Conservation (phyloP, 305 asterid genomes). For the Fraxinus dipetala region DNA sequence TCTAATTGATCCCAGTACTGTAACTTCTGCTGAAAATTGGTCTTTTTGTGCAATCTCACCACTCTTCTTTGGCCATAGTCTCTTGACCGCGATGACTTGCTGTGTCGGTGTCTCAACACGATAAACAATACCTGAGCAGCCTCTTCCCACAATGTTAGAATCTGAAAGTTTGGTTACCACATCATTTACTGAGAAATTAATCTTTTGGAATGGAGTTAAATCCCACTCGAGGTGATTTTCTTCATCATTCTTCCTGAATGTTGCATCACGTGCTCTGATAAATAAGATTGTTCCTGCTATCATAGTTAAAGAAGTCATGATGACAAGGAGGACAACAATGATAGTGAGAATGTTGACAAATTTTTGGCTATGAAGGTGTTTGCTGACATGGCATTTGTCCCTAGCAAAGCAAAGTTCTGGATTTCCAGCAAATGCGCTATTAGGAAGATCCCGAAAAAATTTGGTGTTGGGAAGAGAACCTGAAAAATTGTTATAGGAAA, state of each 20-base stretch:
- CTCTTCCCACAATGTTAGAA: constrained; percentile 60
- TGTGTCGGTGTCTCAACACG: constrained; percentile 49
- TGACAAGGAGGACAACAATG: constrained; percentile 34
- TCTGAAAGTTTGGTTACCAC: constrained; percentile 53
- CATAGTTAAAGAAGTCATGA: constrained; percentile 31
- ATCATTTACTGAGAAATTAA: constrained; percentile 58
- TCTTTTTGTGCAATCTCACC: constrained; percentile 52
- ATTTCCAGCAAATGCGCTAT: constrained; percentile 49
- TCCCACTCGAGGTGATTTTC: constrained; percentile 51
- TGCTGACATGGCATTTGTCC: constrained; percentile 32
- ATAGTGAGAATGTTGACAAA: constrained; percentile 38
- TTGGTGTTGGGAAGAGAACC: constrained; percentile 56
- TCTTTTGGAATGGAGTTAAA: constrained; percentile 65
- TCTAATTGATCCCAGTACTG: constrained; percentile 55
- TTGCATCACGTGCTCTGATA: constrained; percentile 29
- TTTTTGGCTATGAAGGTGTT: constrained; percentile 32
- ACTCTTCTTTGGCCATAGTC: constrained; percentile 52
- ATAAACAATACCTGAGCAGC: constrained; percentile 64
- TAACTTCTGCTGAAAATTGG: constrained; percentile 64
- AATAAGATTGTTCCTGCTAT: constrained; percentile 37
- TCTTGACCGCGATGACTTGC: constrained; percentile 61
- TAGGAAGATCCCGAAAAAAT: constrained; percentile 52
- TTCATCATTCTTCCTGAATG: constrained; percentile 35
- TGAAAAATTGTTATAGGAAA: constrained; percentile 62
- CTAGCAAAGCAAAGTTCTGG: constrained; percentile 45